Percentiles rank a stretch among this genome's conserved stretches.
These are phyloP conservation scores for Aspergillus unguis DNA, from an alignment of 2,329 filamentous ascomycete species.

Conservation along the genomic window DNA sequence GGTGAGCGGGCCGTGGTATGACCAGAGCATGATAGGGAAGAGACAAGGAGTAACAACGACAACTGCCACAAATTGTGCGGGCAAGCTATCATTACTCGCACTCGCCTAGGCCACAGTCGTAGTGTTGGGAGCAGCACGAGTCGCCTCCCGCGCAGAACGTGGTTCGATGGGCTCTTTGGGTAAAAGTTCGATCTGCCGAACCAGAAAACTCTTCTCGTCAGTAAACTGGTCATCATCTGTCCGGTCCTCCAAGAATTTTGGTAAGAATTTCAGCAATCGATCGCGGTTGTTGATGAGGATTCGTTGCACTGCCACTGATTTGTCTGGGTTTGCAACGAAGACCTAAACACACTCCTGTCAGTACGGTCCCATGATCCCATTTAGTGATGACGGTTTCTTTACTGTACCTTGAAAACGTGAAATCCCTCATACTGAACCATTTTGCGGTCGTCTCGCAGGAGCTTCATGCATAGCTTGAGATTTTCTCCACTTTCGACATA, in stretches of 20 bases:
- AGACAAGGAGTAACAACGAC: not conserved
- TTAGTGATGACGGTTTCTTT: not conserved
- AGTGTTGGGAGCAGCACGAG: constrained; percentile 27
- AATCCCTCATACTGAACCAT: constrained; percentile 99
- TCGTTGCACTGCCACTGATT: constrained; percentile 91
- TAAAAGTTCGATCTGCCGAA: constrained; percentile 75
- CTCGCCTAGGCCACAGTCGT: constrained; percentile 26
- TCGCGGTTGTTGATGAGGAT: constrained; percentile 96
- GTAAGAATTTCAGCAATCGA: constrained; percentile 81
- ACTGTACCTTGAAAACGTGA: constrained; percentile 84
- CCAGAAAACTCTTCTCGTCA: constrained; percentile 94
- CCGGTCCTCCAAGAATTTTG: constrained; percentile 87
- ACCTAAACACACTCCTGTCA: constrained; percentile 53
- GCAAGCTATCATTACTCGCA: not conserved
- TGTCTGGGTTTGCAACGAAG: constrained; percentile 97
- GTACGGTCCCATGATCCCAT: constrained; percentile 5
- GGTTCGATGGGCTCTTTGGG: constrained; percentile 43
- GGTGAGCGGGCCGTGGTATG: not conserved
- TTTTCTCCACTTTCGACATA: constrained; percentile 96
- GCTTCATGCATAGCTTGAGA: constrained; percentile 97
- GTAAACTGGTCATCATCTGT: constrained; percentile 98
- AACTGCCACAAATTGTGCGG: not conserved
- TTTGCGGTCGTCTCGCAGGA: constrained; percentile 89
- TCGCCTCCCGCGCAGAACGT: constrained; percentile 26
- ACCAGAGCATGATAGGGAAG: not conserved